Conservation (phyloP, 345 rosid genomes). For the Camelina neglecta region DNA sequence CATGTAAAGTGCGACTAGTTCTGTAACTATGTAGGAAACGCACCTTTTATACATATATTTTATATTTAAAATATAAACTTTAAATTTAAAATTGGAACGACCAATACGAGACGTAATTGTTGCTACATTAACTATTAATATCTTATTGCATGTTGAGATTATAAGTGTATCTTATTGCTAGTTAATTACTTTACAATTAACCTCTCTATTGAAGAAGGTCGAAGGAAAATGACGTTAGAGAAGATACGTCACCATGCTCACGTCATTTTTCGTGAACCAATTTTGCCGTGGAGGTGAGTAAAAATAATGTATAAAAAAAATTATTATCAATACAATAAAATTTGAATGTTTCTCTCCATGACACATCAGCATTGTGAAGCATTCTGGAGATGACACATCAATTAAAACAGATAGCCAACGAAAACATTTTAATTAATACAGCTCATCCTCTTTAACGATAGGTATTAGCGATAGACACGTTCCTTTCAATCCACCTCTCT, state of each 20-base stretch:
- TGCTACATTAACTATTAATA: background rate
- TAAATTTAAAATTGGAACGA: background rate
- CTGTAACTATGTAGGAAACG: constrained; percentile 18
- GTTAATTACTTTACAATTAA: constrained; percentile 12
- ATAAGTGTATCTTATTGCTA: constrained; percentile 21
- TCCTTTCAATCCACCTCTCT: no score
- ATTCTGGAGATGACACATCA: no score
- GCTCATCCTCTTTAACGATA: no score
- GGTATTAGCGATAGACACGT: no score
- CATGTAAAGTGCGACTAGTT: constrained; percentile 39
- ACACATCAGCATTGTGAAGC: no score
- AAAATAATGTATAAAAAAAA: background rate
- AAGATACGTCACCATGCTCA: constrained; percentile 15
- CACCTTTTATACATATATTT: constrained; percentile 25
- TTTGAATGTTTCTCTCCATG: no score
- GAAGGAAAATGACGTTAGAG: constrained; percentile 31
- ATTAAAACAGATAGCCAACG: no score
- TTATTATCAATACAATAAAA: no score
- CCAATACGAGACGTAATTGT: constrained; percentile 32
- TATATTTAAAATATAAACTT: background rate
- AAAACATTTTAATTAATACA: no score
- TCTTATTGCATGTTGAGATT: constrained; percentile 30
- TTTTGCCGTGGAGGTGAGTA: background rate
- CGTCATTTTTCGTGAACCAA: constrained; percentile 17
- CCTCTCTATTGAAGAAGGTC: constrained; percentile 17